A percentile compares a stretch with the other conserved stretches of the same genome.
These are phyloP conservation scores for Rubus idaeus DNA, from an alignment of 306 rosid species.

Conservation along the genomic window DNA sequence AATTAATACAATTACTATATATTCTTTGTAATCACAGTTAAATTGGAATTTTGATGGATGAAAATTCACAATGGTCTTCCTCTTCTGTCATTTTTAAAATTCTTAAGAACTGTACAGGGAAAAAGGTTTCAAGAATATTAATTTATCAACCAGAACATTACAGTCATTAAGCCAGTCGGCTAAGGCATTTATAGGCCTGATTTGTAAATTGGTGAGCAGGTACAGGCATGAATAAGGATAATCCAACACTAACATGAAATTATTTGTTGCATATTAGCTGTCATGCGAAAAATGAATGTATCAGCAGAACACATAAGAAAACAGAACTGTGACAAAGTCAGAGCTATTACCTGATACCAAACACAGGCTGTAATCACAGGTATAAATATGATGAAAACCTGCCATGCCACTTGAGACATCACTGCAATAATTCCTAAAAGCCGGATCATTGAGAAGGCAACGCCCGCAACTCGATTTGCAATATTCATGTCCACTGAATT, in stretches of 20 bases:
- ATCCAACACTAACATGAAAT: not conserved
- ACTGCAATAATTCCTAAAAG: slow-evolving; percentile 73
- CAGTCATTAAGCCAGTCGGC: no score
- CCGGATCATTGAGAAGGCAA: slow-evolving; percentile 55
- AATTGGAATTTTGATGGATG: not conserved
- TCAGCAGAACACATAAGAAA: not conserved
- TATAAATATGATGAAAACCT: slow-evolving; percentile 67
- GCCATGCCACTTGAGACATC: slow-evolving; percentile 88
- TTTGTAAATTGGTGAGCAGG: not conserved
- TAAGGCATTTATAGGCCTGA: not conserved
- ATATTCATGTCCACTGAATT: slow-evolving; percentile 57
- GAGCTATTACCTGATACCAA: slow-evolving; percentile 68
- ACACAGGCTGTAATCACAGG: slow-evolving; percentile 60
- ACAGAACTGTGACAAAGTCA: slow-evolving; percentile 9
- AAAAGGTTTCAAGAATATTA: no score
- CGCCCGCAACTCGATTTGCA: slow-evolving; percentile 38
- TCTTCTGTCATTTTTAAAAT: no score
- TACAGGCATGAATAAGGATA: not conserved
- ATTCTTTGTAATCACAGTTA: not conserved
- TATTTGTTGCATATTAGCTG: not conserved
- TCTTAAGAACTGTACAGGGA: no score
- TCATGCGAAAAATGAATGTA: not conserved
- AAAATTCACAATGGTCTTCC: not conserved
- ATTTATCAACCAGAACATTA: not conserved
- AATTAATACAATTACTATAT: not conserved